Conservation (phyloP, 441 rosid species). For the Pelargonium myrrhifolium region DNA sequence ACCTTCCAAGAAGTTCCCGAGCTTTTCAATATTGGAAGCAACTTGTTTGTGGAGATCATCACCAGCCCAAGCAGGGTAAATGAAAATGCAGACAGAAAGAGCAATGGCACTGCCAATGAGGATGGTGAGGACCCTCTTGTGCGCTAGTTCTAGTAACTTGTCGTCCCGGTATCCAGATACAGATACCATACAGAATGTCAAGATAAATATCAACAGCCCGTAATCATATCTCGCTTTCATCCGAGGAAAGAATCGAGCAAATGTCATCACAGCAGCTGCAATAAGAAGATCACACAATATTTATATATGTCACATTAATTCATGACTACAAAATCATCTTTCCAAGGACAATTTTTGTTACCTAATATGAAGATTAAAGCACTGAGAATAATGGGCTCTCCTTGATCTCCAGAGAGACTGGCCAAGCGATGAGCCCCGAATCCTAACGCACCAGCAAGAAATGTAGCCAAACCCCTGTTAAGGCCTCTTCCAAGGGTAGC, state of each 20-base stretch:
- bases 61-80: neutral
- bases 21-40: neutral
- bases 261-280: neutral
- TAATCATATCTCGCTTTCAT: neutral
- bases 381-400: neutral
- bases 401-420: neutral
- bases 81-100: neutral
- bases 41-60: neutral
- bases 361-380: neutral
- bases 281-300: too few relatives aligned
- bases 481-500: neutral
- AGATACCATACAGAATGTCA: neutral
- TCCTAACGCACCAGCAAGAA: neutral
- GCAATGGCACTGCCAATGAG: neutral
- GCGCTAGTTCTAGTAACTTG: neutral
- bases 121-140: neutral
- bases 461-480: neutral
- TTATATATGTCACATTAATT: too few relatives aligned
- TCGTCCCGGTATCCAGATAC: neutral
- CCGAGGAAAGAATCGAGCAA: neutral
- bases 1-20: neutral
- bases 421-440: neutral
- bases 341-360: neutral
- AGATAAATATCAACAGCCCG: neutral
- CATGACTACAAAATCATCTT: too few relatives aligned